Conservation (phyloP, 371 early-diverging fungal genomes). For the Basidiobolus meristosporus region DNA sequence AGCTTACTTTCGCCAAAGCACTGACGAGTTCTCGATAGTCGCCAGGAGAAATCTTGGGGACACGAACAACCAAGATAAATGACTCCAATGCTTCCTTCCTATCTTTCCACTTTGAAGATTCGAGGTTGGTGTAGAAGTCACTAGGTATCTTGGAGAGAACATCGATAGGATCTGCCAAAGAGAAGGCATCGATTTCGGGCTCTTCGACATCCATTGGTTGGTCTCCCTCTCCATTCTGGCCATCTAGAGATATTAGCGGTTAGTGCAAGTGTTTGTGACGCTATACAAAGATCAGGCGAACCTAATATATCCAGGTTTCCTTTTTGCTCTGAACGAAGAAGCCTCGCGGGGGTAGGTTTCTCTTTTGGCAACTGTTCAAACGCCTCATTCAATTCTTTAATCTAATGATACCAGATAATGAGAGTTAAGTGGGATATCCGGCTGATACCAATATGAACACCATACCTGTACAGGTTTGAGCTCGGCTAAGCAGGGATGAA, state of each 20-base stretch:
- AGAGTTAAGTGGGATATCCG: too few species aligned
- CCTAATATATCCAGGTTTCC: too few species aligned
- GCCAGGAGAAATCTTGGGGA: conserved; percentile 55
- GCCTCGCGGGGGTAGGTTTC: conserved; percentile 39
- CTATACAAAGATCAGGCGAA: too few species aligned
- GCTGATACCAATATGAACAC: too few species aligned
- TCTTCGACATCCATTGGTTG: conserved; percentile 8
- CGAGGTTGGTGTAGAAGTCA: conserved; percentile 54
- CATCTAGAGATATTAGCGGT: too few species aligned
- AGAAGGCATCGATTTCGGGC: conserved; percentile 42
- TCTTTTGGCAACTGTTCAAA: conserved; percentile 51
- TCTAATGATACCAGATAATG: too few species aligned
- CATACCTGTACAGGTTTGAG: conserved; percentile 75
- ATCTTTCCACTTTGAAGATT: conserved; percentile 28
- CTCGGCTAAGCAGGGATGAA: conserved; percentile 35
- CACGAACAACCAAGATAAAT: conserved; percentile 40
- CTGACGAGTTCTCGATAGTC: conserved; percentile 64
- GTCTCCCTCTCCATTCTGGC: conserved; percentile 3
- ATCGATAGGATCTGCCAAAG: conserved; percentile 78
- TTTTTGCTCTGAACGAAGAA: conserved; percentile 60
- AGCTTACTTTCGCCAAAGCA: conserved; percentile 63
- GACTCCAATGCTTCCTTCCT: conserved; percentile 78
- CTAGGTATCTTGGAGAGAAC: conserved; percentile 64
- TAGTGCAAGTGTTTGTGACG: too few species aligned
- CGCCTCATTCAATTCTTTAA: conserved; percentile 69